Evolutionary conservation across 2,329 filamentous ascomycete genomes (phyloP).

Genomic region (Aspergillus calidoustus): DNA sequence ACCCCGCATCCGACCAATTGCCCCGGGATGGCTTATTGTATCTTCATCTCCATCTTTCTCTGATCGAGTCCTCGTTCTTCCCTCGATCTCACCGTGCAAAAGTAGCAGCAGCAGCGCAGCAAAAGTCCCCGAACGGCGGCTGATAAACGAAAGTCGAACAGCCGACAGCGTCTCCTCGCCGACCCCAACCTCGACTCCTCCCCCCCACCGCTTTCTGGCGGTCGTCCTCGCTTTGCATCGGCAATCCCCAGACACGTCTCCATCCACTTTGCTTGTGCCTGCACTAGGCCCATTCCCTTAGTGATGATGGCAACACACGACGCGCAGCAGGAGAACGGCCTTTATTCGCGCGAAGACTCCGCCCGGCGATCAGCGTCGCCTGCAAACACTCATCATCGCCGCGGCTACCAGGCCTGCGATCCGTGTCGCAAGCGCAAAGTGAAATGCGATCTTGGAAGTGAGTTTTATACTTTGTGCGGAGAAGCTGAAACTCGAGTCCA

Average conservation of each 20-base stretch:
- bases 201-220: constrained; percentile 39
- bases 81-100: constrained; percentile 2
- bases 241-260: constrained; percentile 28
- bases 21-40: constrained; percentile 1
- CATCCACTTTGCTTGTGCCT: constrained; percentile 21
- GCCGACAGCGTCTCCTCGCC: neutral
- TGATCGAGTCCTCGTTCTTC: neutral
- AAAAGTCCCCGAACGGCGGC: constrained; percentile 8
- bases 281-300: constrained; percentile 21
- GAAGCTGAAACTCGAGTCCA: neutral
- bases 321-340: constrained; percentile 22
- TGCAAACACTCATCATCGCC: constrained; percentile 45
- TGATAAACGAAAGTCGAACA: constrained; percentile 4
- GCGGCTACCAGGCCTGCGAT: constrained; percentile 55
- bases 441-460: constrained; percentile 55
- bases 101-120: neutral
- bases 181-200: constrained; percentile 18
- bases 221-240: constrained; percentile 47
- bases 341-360: constrained; percentile 24
- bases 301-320: constrained; percentile 27
- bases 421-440: constrained; percentile 55
- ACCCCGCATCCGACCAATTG: constrained; percentile 34
- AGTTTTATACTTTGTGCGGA: constrained; percentile 21
- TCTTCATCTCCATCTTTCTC: neutral
- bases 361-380: constrained; percentile 39